A percentile compares a stretch with the other conserved stretches of the same genome.
Evolutionary conservation across 495 filamentous ascomycete species (phyloP).

Genomic region (Annulohypoxylon bovei): DNA sequence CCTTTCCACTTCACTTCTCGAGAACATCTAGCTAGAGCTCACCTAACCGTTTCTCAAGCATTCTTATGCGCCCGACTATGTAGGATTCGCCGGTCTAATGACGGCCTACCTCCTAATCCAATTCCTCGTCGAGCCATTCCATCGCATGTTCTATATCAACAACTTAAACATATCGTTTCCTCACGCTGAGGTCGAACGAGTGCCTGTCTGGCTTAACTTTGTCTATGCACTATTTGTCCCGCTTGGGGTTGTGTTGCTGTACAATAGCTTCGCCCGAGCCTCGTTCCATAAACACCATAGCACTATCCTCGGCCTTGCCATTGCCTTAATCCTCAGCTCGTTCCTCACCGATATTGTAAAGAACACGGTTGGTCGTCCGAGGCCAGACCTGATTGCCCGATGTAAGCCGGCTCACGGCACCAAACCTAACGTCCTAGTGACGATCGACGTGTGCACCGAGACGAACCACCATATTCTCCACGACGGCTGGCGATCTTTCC

Average conservation of each 20-base stretch:
- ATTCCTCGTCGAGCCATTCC: slow-evolving; percentile 83
- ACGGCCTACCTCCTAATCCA: slow-evolving; percentile 73
- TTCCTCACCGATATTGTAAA: slow-evolving; percentile 93
- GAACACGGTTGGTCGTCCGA: slow-evolving; percentile 87
- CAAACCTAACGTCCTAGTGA: slow-evolving; percentile 72
- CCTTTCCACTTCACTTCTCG: not conserved
- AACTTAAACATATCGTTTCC: slow-evolving; percentile 87
- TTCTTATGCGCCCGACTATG: slow-evolving; percentile 87
- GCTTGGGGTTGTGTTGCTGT: slow-evolving; percentile 69
- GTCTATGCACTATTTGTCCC: slow-evolving; percentile 79
- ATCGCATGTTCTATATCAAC: slow-evolving; percentile 84
- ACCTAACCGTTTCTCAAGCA: slow-evolving; percentile 56
- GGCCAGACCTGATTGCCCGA: slow-evolving; percentile 89
- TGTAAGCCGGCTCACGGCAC: slow-evolving; percentile 78
- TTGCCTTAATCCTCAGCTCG: slow-evolving; percentile 77
- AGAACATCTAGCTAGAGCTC: not conserved
- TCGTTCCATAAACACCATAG: slow-evolving; percentile 84
- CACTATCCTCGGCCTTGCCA: slow-evolving; percentile 79
- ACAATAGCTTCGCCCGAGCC: slow-evolving; percentile 69
- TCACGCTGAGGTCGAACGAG: slow-evolving; percentile 84
- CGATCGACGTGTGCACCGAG: slow-evolving; percentile 82
- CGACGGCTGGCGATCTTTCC: slow-evolving; percentile 94
- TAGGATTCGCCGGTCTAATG: slow-evolving; percentile 76
- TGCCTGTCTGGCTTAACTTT: slow-evolving; percentile 80
- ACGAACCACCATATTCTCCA: slow-evolving; percentile 79